phyloP scores from a whole-genome alignment of 1,284 basidiomycete species.

The Sporisorium sorghi region DNA sequence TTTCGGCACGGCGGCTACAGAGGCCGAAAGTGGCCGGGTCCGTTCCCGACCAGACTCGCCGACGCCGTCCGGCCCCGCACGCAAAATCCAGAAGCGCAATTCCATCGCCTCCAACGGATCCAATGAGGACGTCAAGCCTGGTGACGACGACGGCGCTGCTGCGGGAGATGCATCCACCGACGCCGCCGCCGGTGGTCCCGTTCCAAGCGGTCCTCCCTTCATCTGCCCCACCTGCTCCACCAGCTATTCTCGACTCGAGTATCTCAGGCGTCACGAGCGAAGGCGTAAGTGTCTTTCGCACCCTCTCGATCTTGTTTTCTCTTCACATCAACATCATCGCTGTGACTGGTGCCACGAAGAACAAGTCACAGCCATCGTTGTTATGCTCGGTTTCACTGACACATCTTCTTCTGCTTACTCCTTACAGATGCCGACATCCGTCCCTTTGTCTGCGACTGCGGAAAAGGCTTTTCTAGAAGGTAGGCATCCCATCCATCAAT shows the following conservation, averaged over 20 bases:
- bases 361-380: no score
- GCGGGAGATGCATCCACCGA: constrained; percentile 23
- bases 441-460: constrained; percentile 67
- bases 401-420: not conserved
- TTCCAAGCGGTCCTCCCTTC: constrained; percentile 63
- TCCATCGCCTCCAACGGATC: constrained; percentile 35
- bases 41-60: constrained; percentile 40
- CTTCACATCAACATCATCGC: not conserved
- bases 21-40: constrained; percentile 35
- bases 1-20: constrained; percentile 44
- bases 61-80: constrained; percentile 29
- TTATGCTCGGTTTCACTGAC: not conserved
- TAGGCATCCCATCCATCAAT: constrained; percentile 13
- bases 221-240: constrained; percentile 67
- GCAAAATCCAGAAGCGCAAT: constrained; percentile 44
- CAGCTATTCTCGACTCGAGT: constrained; percentile 67
- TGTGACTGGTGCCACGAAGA: not conserved
- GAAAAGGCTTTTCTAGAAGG: constrained; percentile 67
- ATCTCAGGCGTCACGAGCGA: constrained; percentile 66
- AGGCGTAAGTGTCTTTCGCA: constrained; percentile 49
- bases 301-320: not conserved
- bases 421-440: constrained; percentile 63
- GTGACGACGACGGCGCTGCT: constrained; percentile 20
- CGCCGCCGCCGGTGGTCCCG: constrained; percentile 21
- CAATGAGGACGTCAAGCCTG: constrained; percentile 27